These are phyloP conservation scores for Lachnellula occidentalis DNA, from an alignment of 2,329 filamentous ascomycete genomes.

Conservation along the genomic window DNA sequence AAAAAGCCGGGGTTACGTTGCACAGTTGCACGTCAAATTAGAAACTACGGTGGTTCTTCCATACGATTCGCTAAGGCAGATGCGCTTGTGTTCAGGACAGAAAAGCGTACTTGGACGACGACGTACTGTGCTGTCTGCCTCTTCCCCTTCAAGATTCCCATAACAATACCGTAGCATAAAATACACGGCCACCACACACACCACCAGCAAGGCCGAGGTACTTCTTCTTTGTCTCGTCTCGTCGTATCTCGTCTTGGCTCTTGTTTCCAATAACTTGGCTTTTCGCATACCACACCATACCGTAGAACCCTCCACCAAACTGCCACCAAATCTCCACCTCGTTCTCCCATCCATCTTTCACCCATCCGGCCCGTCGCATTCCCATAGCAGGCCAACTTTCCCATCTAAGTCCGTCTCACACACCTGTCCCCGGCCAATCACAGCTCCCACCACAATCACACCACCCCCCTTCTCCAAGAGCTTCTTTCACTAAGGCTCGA, in stretches of 20 bases:
- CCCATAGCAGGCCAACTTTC: conserved; percentile 4
- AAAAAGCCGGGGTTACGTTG: neutral
- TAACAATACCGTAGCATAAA: neutral
- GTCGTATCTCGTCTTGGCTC: neutral
- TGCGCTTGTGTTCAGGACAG: neutral
- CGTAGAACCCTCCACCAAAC: neutral
- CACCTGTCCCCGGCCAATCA: conserved; percentile 16
- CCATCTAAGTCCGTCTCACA: conserved; percentile 3
- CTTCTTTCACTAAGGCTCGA: conserved; percentile 7
- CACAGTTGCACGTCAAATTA: neutral
- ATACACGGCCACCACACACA: neutral
- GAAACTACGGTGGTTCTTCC: neutral
- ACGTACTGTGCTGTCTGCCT: neutral
- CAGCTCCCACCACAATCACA: conserved; percentile 9
- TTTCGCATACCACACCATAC: neutral
- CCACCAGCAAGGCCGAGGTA: neutral
- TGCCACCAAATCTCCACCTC: neutral
- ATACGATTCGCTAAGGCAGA: neutral
- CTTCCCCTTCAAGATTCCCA: too few species aligned
- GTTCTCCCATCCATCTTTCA: neutral
- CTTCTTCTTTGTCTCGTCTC: neutral
- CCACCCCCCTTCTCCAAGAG: conserved; percentile 9
- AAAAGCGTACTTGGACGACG: neutral
- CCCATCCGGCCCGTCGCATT: neutral
- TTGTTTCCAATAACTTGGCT: neutral